Evolutionary conservation across 495 filamentous ascomycete genomes (phyloP), one percentile per base, ranked within the genome.

Genomic region (Hypoxylon rickii): DNA sequence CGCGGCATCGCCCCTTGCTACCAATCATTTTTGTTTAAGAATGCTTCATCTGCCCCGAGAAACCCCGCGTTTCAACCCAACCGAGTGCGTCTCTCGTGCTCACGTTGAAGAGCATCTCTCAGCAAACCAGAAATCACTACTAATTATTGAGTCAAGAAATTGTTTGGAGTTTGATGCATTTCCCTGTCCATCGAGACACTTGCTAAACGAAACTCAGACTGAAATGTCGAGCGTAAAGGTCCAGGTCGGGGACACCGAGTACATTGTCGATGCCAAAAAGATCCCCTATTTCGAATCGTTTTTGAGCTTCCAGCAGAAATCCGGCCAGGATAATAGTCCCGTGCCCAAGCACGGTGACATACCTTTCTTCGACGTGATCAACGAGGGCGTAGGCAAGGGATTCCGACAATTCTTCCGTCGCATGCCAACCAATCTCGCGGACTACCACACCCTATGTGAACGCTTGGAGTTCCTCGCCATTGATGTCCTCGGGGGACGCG

Each of bases 341-440:
- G 24, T 29, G 24, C 24, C 24, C 24, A 29, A 29, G 24, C 24
- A 29, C 15, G 49, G 17, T 7, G n/a, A 15, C 10, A 37, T 53
- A 4, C 42, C 42, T 10, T 48, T 48, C 17, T 59, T 53, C 16
- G 47, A 46, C 11, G 38, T 44, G 13, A 46, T 49, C 17, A 20
- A 48, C 10, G 10, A 10, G 7, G 52, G 51, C 31, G 29, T 57
- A 8, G 0, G 29, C 20, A 61, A 65, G 21, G 61, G 66, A 2
- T 51, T 45, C 26, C 62, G 66, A 18, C 43, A 69, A 24, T 59
- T 69, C 45, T 66, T 69, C 43, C 52, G 60, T 15, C 57, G 59
- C 50, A 57, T 69, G 54, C 63, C 60, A 10, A 29, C 32, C 8
- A 29, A 51, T 21, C 36, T 67, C 15, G 37, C 51, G 22, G 58